A percentile compares a stretch with the other conserved stretches of the same genome.
Conservation (phyloP, 768 basidiomycete species). For the Termitomyces sp. region DNA sequence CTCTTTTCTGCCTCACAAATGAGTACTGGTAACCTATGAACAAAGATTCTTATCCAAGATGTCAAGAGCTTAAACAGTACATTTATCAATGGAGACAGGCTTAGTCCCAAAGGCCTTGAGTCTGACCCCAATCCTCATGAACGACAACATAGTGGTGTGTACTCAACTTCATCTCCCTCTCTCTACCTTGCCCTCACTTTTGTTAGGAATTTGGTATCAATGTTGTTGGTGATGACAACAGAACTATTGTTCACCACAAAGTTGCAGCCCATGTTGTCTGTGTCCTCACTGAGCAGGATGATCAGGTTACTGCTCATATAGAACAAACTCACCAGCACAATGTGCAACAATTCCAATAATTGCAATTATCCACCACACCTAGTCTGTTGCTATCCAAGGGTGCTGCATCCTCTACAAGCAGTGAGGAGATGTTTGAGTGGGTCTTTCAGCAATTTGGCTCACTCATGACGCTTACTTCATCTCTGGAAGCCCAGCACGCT, state of each 20-base stretch:
- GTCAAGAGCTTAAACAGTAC: constrained; percentile 98
- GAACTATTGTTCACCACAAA: constrained; percentile 97
- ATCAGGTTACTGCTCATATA: constrained; percentile 63
- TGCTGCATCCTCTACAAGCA: constrained; percentile 24
- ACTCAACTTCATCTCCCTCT: not conserved
- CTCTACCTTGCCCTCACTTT: constrained; percentile 2
- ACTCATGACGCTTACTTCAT: constrained; percentile 68
- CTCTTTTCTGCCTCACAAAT: no score
- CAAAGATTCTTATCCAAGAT: constrained; percentile 94
- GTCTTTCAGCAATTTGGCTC: constrained; percentile 74
- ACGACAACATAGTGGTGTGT: constrained; percentile 92
- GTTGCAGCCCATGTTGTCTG: constrained; percentile 94
- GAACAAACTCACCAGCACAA: constrained; percentile 64
- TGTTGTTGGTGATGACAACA: constrained; percentile 97
- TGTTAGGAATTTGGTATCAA: constrained; percentile 97
- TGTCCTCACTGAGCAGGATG: constrained; percentile 84
- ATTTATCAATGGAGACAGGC: constrained; percentile 94
- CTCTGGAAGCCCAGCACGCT: constrained; percentile 74
- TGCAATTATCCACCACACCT: constrained; percentile 19
- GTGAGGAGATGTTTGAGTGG: constrained; percentile 56
- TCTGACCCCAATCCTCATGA: constrained; percentile 89
- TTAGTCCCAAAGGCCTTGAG: constrained; percentile 86
- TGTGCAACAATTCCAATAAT: constrained; percentile 34
- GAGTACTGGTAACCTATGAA: constrained; percentile 8
- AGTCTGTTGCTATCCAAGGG: constrained; percentile 19